Evolutionary conservation across 2,329 filamentous ascomycete genomes (phyloP).

Genomic region (Coniella vitis): DNA sequence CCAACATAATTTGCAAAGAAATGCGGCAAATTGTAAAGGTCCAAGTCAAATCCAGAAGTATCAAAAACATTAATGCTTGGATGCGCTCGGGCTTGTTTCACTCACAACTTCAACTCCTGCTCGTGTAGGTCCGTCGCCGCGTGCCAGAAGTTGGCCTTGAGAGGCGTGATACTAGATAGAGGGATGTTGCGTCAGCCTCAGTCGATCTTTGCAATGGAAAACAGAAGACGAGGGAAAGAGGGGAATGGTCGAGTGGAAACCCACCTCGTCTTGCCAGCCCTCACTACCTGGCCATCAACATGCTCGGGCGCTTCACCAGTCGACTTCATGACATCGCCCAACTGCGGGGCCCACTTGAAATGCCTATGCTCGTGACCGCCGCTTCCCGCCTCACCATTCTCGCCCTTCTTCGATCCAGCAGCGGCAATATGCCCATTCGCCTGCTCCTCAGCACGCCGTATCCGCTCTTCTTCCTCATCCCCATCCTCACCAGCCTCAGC

Average conservation of each 20-base stretch:
- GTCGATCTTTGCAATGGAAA: background rate
- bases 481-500: slow-evolving; percentile 57
- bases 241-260: slow-evolving; percentile 19
- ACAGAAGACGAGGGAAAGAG: too few species aligned
- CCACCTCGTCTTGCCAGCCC: slow-evolving; percentile 79
- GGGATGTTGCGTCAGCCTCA: background rate
- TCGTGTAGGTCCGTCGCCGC: slow-evolving; percentile 53
- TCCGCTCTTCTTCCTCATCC: slow-evolving; percentile 64
- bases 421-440: slow-evolving; percentile 35
- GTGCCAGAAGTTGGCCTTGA: slow-evolving; percentile 92
- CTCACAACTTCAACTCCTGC: slow-evolving; percentile 78
- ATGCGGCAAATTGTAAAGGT: background rate
- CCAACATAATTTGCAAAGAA: too few species aligned
- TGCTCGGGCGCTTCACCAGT: slow-evolving; percentile 74
- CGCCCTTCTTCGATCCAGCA: slow-evolving; percentile 21
- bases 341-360: slow-evolving; percentile 90
- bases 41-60: background rate
- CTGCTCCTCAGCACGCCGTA: slow-evolving; percentile 45
- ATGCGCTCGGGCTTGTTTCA: slow-evolving; percentile 27
- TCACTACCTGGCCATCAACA: slow-evolving; percentile 90
- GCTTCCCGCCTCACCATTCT: slow-evolving; percentile 26
- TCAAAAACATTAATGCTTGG: slow-evolving; percentile 11
- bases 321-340: slow-evolving; percentile 79
- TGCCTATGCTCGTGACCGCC: slow-evolving; percentile 67
- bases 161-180: slow-evolving; percentile 66